Evolutionary conservation across 257 asterid genomes (phyloP), one percentile per base, ranked within the genome.

Genomic region (Nicotiana undulata): DNA sequence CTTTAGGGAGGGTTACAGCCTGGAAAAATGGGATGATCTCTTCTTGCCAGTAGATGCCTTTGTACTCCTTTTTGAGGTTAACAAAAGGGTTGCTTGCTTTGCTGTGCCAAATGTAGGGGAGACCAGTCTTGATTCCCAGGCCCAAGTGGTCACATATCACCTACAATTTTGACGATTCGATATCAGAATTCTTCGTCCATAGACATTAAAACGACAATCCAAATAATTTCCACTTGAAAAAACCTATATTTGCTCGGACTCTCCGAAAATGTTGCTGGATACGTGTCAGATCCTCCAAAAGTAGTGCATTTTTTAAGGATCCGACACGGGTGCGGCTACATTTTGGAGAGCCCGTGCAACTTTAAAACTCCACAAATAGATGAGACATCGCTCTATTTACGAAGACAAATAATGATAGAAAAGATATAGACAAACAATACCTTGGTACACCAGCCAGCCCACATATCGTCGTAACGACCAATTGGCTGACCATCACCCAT

Each of bases 1-100:
- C 85, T 63, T 82, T 82, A 12, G 85, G 58, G 49, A 82, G 64
- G 11, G 56, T 49, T 17, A 76, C 81, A n/a, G 68, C 20, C 44
- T 81, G 84, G 81, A 81, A 81, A 49, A 81, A 81, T 6, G 84
- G 84, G 60, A 81, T 81, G 80, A 81, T 74, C 37, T 81, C 84
- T 61, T 81, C 59, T 53, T 53, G 59, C 59, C 59, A 53, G 20
- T 53, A 53, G 59, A 53, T 53, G 59, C 59, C 59, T 80, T 31
- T 74, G 84, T 81, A 81, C 55, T 81, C 84, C 80, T 81, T 81
- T 49, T 72, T 81, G 51, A 81, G 84, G 22, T 81, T 81, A 13
- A 81, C 84, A 81, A 81, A 81, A 15, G 84, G 84, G 70, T 81
- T 81, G 84, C 84, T 81, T n/a, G 84, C 84, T 59, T 81, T 81